Conservation (phyloP, 1,284 basidiomycete genomes). For the Rhodofomes roseus region DNA sequence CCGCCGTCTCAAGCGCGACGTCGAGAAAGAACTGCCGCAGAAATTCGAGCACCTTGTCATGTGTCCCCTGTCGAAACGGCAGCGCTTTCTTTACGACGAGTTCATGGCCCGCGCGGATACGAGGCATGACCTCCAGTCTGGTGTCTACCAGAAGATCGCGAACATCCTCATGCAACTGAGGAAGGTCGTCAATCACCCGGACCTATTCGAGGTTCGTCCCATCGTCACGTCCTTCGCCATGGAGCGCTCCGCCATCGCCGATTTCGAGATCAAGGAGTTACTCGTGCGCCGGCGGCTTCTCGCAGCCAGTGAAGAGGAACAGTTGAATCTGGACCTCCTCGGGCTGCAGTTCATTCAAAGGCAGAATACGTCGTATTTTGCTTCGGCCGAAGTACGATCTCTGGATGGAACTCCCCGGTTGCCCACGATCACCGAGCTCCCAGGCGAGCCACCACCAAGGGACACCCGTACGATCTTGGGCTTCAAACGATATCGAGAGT, state of each 20-base stretch:
- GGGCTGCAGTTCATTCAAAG: constrained; percentile 62
- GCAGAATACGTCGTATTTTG: constrained; percentile 48
- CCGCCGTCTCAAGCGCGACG: constrained; percentile 91
- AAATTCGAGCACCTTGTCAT: constrained; percentile 95
- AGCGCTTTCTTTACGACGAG: constrained; percentile 97
- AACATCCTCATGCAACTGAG: constrained; percentile 97
- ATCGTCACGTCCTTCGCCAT: constrained; percentile 93
- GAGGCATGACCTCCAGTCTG: constrained; percentile 80
- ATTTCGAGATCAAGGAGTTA: constrained; percentile 88
- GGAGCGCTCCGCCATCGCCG: constrained; percentile 74
- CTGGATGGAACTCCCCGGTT: constrained; percentile 76
- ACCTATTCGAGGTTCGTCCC: constrained; percentile 93
- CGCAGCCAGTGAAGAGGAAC: constrained; percentile 41
- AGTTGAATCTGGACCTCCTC: constrained; percentile 61
- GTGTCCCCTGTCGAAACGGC: constrained; percentile 91
- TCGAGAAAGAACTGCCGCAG: constrained; percentile 93
- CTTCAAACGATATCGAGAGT: constrained; percentile 58
- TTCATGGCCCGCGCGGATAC: constrained; percentile 95
- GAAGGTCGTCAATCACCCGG: constrained; percentile 95
- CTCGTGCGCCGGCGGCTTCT: constrained; percentile 75
- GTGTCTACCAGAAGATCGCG: constrained; percentile 88
- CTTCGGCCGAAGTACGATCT: constrained; percentile 47
- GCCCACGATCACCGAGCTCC: constrained; percentile 52
- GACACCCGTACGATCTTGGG: constrained; percentile 78
- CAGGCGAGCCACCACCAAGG: constrained; percentile 58